A percentile compares a stretch with the other conserved stretches of the same genome.
These are phyloP conservation scores for Colletotrichum abscissum DNA, from an alignment of 2,329 filamentous ascomycete genomes.

Conservation along the genomic window DNA sequence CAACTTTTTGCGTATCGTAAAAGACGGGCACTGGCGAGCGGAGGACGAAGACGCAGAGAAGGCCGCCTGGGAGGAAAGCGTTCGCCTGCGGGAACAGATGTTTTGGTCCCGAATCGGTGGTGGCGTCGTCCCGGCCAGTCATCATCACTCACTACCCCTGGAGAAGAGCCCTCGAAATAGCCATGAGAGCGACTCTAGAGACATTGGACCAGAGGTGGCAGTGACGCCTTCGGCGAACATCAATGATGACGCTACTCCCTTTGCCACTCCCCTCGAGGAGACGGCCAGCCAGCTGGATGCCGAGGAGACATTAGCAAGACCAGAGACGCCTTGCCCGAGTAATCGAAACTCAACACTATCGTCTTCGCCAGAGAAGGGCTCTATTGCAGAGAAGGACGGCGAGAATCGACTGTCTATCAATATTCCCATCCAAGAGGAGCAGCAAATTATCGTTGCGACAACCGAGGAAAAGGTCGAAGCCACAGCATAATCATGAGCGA, in stretches of 20 bases:
- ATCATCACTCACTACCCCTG: slow-evolving; percentile 37
- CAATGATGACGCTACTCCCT: neutral
- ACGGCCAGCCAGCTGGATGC: neutral
- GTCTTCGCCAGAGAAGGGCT: neutral
- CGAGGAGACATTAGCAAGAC: neutral
- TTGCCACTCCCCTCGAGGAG: slow-evolving; percentile 7
- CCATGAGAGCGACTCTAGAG: slow-evolving; percentile 26
- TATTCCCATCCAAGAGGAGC: slow-evolving; percentile 4
- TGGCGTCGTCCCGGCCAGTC: slow-evolving; percentile 79
- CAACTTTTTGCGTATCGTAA: slow-evolving; percentile 89
- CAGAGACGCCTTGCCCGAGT: slow-evolving; percentile 17
- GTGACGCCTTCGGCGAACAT: neutral
- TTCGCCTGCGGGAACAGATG: slow-evolving; percentile 91
- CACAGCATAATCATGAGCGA: neutral
- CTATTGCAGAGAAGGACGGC: neutral
- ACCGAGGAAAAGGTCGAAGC: neutral
- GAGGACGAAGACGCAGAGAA: slow-evolving; percentile 87
- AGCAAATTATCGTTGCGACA: neutral
- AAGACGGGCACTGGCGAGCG: slow-evolving; percentile 90
- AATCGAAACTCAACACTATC: slow-evolving; percentile 13
- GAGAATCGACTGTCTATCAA: slow-evolving; percentile 19
- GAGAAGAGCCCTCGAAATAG: slow-evolving; percentile 36
- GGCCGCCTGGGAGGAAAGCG: slow-evolving; percentile 93
- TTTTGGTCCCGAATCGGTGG: slow-evolving; percentile 96
- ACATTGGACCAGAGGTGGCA: neutral